These are phyloP conservation scores for Kazachstania bromeliacearum DNA, from an alignment of 805 yeast species.

Conservation along the genomic window DNA sequence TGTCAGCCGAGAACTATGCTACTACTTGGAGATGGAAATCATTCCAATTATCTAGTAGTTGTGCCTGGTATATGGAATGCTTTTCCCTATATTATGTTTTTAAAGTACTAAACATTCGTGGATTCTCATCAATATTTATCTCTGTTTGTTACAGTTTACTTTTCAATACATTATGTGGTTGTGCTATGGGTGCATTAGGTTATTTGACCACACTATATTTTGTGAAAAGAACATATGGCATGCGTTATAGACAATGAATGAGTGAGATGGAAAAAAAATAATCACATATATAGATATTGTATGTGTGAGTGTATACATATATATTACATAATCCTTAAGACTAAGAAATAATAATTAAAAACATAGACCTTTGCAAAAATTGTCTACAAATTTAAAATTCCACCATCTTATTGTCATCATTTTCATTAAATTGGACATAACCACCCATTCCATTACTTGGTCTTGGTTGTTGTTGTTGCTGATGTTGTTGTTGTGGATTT, in stretches of 20 bases:
- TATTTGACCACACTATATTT: constrained; percentile 58
- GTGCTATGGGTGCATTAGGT: constrained; percentile 70
- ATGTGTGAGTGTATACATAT: neutral
- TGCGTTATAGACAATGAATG: neutral
- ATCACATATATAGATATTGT: neutral
- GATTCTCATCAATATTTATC: constrained; percentile 55
- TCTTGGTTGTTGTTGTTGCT: constrained; percentile 7
- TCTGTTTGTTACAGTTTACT: constrained; percentile 66
- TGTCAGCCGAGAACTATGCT: constrained; percentile 6
- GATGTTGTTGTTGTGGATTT: constrained; percentile 9
- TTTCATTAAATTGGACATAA: constrained; percentile 16
- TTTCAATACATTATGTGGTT: constrained; percentile 50
- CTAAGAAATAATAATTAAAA: too few species aligned
- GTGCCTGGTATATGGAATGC: constrained; percentile 59
- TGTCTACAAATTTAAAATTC: too few species aligned
- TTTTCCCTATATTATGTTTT: constrained; percentile 62
- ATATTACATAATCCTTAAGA: too few species aligned
- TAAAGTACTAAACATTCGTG: constrained; percentile 49
- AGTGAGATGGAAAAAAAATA: neutral
- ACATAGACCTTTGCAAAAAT: too few species aligned
- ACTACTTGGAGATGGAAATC: constrained; percentile 73
- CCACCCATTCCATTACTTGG: constrained; percentile 25
- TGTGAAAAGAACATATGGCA: constrained; percentile 36
- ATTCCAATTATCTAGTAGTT: constrained; percentile 59
- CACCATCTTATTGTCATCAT: neutral